A percentile compares a stretch with the other conserved stretches of the same genome.
phyloP scores from a whole-genome alignment of 2,329 filamentous ascomycete species.

The Colletotrichum siamense region DNA sequence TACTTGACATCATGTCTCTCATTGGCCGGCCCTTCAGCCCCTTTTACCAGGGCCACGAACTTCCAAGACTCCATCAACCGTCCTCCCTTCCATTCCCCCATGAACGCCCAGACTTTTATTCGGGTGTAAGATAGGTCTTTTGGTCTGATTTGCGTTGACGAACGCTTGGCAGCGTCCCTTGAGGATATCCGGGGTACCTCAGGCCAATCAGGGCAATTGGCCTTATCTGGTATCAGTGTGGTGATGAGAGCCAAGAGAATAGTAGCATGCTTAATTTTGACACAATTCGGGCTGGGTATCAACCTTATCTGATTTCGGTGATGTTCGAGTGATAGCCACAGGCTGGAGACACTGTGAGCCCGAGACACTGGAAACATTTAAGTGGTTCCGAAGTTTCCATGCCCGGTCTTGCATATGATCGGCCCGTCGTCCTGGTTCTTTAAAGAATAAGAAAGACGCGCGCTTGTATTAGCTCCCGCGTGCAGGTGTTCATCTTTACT shows the following conservation, averaged over 20 bases:
- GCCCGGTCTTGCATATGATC: not conserved
- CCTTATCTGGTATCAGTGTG: not conserved
- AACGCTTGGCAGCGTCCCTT: not conserved
- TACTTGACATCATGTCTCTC: not conserved
- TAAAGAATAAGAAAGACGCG: not conserved
- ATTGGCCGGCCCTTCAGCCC: not conserved
- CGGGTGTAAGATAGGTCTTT: not conserved
- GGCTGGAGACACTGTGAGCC: not conserved
- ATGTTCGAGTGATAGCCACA: not conserved
- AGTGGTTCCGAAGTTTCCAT: not conserved
- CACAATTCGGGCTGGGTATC: not conserved
- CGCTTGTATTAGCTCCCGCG: not conserved
- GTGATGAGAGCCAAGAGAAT: constrained; percentile 2
- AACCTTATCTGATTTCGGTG: constrained; percentile 1
- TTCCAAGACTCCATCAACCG: not conserved
- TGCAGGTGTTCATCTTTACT: not conserved
- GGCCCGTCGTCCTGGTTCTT: not conserved
- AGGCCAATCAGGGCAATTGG: not conserved
- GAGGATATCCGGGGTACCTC: not conserved
- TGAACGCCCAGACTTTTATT: not conserved
- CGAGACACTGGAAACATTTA: not conserved
- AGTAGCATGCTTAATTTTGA: not conserved
- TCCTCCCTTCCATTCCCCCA: not conserved
- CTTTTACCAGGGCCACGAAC: not conserved
- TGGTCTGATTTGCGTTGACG: not conserved